Percentiles rank a stretch among this genome's conserved stretches.
Evolutionary conservation across 352 stramenopile species (phyloP).

Genomic region (Phytophthora agathidicida): DNA sequence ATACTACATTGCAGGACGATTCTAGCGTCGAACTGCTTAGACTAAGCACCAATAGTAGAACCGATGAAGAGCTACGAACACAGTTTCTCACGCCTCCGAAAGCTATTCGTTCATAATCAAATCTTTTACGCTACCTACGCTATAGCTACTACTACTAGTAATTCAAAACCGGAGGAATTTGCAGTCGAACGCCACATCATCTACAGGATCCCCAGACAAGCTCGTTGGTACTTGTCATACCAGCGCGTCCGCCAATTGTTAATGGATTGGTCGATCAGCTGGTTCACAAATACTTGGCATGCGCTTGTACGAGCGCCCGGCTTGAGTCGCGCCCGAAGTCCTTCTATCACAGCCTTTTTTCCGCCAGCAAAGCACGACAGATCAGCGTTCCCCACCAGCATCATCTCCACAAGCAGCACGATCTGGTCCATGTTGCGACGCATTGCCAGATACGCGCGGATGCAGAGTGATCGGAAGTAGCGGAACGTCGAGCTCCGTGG

Average conservation of each 20-base stretch:
- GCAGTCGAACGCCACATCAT: not conserved
- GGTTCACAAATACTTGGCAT: conserved; percentile 84
- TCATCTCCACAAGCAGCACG: conserved; percentile 96
- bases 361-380: conserved; percentile 89
- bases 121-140: conserved; percentile 23
- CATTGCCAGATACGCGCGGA: conserved; percentile 94
- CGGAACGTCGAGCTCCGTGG: conserved; percentile 91
- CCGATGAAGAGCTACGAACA: no score
- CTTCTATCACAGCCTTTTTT: conserved; percentile 77
- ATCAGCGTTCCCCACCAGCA: conserved; percentile 89
- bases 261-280: conserved; percentile 87
- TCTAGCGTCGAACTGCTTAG: no score
- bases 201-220: conserved; percentile 86
- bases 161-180: conserved; percentile 32
- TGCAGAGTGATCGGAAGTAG: conserved; percentile 96
- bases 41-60: no score
- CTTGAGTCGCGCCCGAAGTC: conserved; percentile 77
- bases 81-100: not conserved
- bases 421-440: conserved; percentile 95
- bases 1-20: no score
- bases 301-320: conserved; percentile 80
- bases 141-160: conserved; percentile 33
- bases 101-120: conserved; percentile 37
- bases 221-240: conserved; percentile 93
- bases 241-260: conserved; percentile 91